These are phyloP conservation scores for Cystobasidium slooffiae DNA, from an alignment of 1,284 basidiomycete species.

Conservation along the genomic window DNA sequence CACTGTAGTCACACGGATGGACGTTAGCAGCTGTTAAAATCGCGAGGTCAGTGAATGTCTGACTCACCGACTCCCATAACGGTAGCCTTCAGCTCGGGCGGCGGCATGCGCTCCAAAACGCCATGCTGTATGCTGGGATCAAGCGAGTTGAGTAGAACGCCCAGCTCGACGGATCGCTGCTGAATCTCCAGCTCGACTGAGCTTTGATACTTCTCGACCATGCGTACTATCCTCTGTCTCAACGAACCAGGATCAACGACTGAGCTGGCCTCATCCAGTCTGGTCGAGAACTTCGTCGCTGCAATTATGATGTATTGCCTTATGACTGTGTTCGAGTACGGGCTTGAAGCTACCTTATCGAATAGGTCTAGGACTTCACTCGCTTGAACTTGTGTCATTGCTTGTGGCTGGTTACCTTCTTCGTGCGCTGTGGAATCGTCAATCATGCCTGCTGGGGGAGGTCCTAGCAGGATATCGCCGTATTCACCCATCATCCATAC, in stretches of 20 bases:
- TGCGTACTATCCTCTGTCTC: slow-evolving; percentile 73
- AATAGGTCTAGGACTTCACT: slow-evolving; percentile 82
- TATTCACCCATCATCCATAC: slow-evolving; percentile 99
- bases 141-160: slow-evolving; percentile 70
- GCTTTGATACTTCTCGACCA: slow-evolving; percentile 77
- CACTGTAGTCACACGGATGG: slow-evolving; percentile 61
- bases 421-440: slow-evolving; percentile 64
- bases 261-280: slow-evolving; percentile 60
- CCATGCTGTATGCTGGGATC: slow-evolving; percentile 73
- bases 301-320: slow-evolving; percentile 91
- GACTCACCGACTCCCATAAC: slow-evolving; percentile 81
- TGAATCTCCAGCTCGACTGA: slow-evolving; percentile 93
- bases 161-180: slow-evolving; percentile 94
- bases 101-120: slow-evolving; percentile 96
- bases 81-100: slow-evolving; percentile 91
- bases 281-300: slow-evolving; percentile 85
- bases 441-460: slow-evolving; percentile 67
- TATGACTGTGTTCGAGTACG: slow-evolving; percentile 87
- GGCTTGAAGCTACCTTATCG: slow-evolving; percentile 85
- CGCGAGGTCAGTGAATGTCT: neutral
- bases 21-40: neutral
- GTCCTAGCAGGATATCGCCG: slow-evolving; percentile 77
- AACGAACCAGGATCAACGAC: slow-evolving; percentile 6
- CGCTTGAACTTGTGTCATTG: slow-evolving; percentile 31
- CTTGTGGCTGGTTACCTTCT: neutral